Conservation (phyloP, 257 asterid species). For the Osmanthus fragrans region DNA sequence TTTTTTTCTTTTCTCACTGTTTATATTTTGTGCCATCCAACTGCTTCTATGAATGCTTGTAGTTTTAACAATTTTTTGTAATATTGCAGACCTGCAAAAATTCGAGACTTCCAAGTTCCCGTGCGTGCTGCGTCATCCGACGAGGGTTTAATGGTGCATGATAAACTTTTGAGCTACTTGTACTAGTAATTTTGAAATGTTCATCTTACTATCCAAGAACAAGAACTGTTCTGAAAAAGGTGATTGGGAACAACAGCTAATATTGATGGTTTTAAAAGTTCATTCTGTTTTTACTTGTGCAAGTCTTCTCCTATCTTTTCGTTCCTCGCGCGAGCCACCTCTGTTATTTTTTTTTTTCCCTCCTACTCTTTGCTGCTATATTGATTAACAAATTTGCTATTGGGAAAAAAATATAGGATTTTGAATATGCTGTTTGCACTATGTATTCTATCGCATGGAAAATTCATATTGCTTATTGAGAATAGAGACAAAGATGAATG, state of each 20-base stretch:
- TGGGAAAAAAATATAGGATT: neutral
- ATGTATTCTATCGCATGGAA: no score
- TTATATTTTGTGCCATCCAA: neutral
- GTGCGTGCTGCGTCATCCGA: neutral
- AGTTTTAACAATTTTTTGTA: neutral
- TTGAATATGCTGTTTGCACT: no score
- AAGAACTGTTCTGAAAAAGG: neutral
- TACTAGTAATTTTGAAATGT: neutral
- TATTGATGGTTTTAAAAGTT: neutral
- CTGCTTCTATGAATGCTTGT: neutral
- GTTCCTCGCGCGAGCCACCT: neutral
- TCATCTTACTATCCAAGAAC: neutral
- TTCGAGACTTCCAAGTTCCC: neutral
- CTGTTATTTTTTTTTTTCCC: neutral
- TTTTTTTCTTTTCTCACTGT: neutral
- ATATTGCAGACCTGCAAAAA: neutral
- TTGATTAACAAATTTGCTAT: neutral
- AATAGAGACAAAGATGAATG: no score
- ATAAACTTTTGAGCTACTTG: neutral
- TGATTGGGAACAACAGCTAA: neutral
- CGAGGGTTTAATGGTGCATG: neutral
- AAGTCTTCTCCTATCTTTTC: neutral
- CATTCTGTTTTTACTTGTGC: neutral
- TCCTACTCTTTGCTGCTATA: neutral
- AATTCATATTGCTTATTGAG: no score